Base-by-base conservation (phyloP, 164 flowering plant species). In the Magnolia kwangsiensis region DNA sequence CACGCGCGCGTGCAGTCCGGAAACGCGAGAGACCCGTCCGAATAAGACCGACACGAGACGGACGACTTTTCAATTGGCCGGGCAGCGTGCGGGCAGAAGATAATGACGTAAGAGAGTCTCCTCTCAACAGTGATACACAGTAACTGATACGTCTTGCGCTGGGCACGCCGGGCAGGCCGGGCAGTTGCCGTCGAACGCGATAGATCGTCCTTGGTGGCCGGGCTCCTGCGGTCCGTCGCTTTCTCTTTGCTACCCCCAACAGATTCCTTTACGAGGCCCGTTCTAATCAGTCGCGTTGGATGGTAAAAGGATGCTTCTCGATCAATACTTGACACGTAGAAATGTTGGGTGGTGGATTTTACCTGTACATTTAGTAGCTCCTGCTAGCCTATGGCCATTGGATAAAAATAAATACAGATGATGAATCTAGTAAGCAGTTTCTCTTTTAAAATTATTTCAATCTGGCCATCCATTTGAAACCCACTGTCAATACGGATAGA, bases 1-100 rank as follows among this genome's bases (percentile, higher is more conserved):
- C 83, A 55, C 61, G 61, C 88, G 86, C 89, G 89, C 91, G 91
- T 86, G 89, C 91, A 85, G 84, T 86, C 87, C 91, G 88, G 91
- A 80, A 78, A 74, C 71, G 78, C 78, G 55, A 18, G n/a, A 23
- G 50, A 63, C 21, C 67, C 77, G 29, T 76, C 75, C 55, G 64
- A 51, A 67, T 67, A 37, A 9, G 24, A 14, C 69, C 69, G 69
- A 66, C 69, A 23, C 45, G 45, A 66, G 61, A 55, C 69, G 27
- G 69, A 55, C 11, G 61, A 55, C 16, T 55, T 16, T 55, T 8
- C 61, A 55, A 55, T 55, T 16, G 75, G 75, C 72, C 79, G 80
- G 78, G 75, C 81, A 73, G 85, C 77, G 78, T 79, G 81, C 75
- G 66, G 76, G 72, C 69, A 55, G 55, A 29, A 51, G 84, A 82